Base-by-base conservation (phyloP, 495 filamentous ascomycete genomes). In the Collariella sp. region DNA sequence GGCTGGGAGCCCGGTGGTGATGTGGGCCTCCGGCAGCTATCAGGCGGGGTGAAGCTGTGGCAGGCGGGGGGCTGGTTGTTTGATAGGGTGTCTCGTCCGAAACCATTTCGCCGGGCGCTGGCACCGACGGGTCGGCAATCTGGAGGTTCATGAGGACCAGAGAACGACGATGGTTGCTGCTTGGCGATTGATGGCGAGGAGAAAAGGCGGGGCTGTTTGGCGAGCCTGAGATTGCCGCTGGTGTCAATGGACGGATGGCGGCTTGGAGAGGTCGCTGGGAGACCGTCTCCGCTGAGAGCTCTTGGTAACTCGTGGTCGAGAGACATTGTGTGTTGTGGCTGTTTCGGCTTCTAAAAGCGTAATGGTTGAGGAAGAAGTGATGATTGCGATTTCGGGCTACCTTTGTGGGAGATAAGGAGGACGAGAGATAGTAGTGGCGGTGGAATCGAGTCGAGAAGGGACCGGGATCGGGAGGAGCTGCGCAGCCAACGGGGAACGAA, bases 101-200 rank as follows among this genome's bases (percentile, higher is more conserved):
- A 59, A 77, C 61, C 82, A 84, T 76, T 63, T 88, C 83, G 53
- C 83, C 85, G 6, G 83, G 79, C 0, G 69, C 72, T 12, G 83
- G 83, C 10, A 83, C 46, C 26, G 70, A 63, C 2, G 82, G 79
- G 66, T 90, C 86, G 64, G 84, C 87, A 49, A 87, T 74, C 62
- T 83, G 83, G 18, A 91, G 67, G 68, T 86, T 88, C 77, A 85
- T 83, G 34, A 87, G 76, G 35, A 87, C 79, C 33, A 78, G 78
- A 12, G 86, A 89, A 24, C 84, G 77, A 56, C 85, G 75, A 54
- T 85, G 77, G 46, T 79, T 77, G 15, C 73, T 69, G 55, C 77
- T 79, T 10, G 80, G 74, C 7, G 81, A 76, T 45, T 74, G 74
- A 46, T 78, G 76, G 66, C 62, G 76, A 61, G 74, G 78, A 57